Evolutionary conservation across 2,329 filamentous ascomycete genomes (phyloP).

Genomic region (Xylariales sp.): DNA sequence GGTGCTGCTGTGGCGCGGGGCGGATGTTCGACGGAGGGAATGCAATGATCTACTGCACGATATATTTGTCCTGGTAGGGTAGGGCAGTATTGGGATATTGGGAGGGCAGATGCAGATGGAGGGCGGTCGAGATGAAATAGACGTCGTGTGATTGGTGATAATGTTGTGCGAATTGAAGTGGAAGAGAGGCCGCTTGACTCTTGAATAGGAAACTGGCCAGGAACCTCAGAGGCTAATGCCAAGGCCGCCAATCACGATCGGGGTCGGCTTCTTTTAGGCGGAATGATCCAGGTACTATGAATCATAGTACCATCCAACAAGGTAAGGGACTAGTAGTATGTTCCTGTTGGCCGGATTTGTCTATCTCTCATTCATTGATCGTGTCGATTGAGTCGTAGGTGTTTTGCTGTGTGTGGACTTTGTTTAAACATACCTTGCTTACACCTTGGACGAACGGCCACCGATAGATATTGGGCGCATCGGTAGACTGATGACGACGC

Average conservation of each 20-base stretch:
- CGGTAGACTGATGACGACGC: neutral
- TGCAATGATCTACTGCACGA: neutral
- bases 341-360: too few species aligned
- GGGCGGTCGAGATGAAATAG: neutral
- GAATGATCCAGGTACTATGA: too few species aligned
- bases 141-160: constrained; percentile 17
- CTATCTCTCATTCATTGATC: neutral
- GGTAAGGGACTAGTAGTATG: too few species aligned
- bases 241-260: neutral
- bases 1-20: constrained; percentile 11
- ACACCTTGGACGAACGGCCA: neutral
- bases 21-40: neutral
- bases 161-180: neutral
- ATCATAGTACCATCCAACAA: too few species aligned
- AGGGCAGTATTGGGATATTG: neutral
- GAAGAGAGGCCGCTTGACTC: neutral
- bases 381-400: neutral
- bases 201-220: neutral
- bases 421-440: neutral
- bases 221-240: neutral
- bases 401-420: neutral
- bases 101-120: too few species aligned
- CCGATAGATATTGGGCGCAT: neutral
- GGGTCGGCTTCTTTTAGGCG: neutral
- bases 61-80: neutral